These are phyloP conservation scores for Cynara cardunculus DNA, from an alignment of 129 eudicot species.

Conservation along the genomic window DNA sequence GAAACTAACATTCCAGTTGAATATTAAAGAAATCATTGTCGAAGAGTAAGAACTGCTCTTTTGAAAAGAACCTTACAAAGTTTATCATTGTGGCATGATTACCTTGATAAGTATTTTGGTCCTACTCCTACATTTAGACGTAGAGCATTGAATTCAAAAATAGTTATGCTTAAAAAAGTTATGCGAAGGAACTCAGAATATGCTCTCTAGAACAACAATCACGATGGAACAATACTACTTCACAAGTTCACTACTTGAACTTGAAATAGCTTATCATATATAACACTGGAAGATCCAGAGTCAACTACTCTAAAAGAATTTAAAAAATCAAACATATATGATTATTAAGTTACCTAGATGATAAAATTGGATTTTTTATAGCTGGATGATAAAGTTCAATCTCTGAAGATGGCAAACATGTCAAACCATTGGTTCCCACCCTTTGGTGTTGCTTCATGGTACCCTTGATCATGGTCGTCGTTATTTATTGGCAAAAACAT, in stretches of 20 bases:
- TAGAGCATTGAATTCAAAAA: neutral
- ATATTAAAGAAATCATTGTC: too few species aligned
- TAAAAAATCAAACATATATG: neutral
- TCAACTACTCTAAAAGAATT: neutral
- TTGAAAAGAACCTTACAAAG: too few species aligned
- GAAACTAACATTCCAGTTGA: neutral
- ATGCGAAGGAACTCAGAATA: neutral
- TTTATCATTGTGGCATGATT: too few species aligned
- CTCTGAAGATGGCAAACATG: too few species aligned
- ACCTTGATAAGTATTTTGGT: too few species aligned
- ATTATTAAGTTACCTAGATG: neutral
- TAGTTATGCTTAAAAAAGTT: neutral
- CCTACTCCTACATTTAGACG: neutral
- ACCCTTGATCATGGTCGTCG: neutral
- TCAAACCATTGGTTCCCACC: too few species aligned
- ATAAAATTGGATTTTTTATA: neutral
- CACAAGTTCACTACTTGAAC: neutral
- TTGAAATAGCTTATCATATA: neutral
- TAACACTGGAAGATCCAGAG: neutral
- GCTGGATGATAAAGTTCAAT: neutral
- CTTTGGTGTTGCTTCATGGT: neutral
- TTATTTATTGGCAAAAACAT: neutral
- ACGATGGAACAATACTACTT: conserved; percentile 5
- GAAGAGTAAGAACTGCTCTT: too few species aligned
- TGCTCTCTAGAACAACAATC: neutral